These are phyloP conservation scores for Polygonum maritimum DNA, from an alignment of 148 eudicot genomes.

Conservation along the genomic window DNA sequence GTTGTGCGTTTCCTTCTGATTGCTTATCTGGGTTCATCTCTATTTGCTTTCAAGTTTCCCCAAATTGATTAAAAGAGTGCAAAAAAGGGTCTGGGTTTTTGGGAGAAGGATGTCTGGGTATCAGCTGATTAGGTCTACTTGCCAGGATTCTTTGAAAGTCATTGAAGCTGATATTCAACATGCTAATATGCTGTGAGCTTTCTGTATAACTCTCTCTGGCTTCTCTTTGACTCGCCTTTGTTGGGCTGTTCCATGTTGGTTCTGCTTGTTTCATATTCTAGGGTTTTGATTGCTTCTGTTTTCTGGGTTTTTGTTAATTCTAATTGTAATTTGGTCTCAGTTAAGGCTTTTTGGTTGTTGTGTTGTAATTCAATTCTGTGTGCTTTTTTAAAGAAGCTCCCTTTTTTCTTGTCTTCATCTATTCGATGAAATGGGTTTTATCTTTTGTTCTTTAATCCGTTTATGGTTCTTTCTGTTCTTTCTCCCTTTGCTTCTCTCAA, in stretches of 20 bases:
- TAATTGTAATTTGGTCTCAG: neutral
- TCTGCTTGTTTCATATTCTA: neutral
- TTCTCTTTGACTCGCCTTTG: neutral
- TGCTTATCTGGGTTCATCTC: neutral
- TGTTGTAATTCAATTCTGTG: neutral
- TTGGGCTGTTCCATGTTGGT: neutral
- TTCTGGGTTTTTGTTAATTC: neutral
- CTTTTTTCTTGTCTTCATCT: neutral
- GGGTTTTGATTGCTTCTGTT: neutral
- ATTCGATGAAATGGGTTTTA: neutral
- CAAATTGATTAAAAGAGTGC: conserved; percentile 2
- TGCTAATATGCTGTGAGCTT: conserved; percentile 58
- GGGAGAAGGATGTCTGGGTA: conserved; percentile 28
- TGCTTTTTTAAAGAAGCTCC: neutral
- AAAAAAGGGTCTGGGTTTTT: neutral
- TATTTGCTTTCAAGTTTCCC: neutral
- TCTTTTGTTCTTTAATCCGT: neutral
- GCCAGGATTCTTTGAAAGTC: conserved; percentile 39
- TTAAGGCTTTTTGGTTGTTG: neutral
- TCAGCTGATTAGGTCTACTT: conserved; percentile 33
- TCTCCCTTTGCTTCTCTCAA: neutral
- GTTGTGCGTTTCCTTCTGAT: conserved; percentile 7
- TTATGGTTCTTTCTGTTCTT: neutral
- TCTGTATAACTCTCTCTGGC: conserved; percentile 16
- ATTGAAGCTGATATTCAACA: conserved; percentile 60